phyloP scores from a whole-genome alignment of 495 filamentous ascomycete genomes.

The Platismatia glauca region DNA sequence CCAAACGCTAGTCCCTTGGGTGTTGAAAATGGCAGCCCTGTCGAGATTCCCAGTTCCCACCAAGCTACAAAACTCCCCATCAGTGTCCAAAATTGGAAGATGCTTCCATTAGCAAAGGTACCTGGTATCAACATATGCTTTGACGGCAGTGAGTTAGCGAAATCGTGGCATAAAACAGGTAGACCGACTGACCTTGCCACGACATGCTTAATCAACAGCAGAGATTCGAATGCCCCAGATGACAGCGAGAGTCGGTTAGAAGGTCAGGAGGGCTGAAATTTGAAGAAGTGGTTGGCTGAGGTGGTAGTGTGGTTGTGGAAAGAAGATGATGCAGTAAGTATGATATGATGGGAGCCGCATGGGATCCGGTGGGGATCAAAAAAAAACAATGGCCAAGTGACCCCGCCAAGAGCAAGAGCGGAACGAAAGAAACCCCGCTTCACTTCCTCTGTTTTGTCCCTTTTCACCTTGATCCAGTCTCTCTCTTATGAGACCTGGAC shows the following conservation, averaged over 20 bases:
- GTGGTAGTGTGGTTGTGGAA: neutral
- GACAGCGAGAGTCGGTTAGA: neutral
- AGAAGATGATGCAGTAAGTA: neutral
- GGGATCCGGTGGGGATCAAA: neutral
- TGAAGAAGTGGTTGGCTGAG: neutral
- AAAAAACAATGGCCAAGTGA: neutral
- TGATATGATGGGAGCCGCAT: neutral
- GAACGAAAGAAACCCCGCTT: neutral
- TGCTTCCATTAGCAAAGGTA: constrained; percentile 29
- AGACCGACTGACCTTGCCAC: constrained; percentile 48
- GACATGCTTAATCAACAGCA: constrained; percentile 28
- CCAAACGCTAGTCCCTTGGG: constrained; percentile 74
- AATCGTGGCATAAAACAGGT: neutral
- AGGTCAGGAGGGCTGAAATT: neutral
- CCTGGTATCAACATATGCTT: constrained; percentile 63
- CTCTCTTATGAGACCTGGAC: neutral
- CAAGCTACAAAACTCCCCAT: constrained; percentile 48
- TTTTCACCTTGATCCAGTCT: neutral
- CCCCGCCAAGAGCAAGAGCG: neutral
- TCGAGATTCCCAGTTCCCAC: constrained; percentile 76
- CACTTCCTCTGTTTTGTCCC: neutral
- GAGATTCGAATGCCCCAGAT: neutral
- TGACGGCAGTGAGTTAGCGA: constrained; percentile 14
- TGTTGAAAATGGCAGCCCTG: constrained; percentile 79
- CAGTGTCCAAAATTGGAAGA: constrained; percentile 15